Evolutionary conservation across 2,329 filamentous ascomycete genomes (phyloP).

Genomic region (Hypoxylon sp.): DNA sequence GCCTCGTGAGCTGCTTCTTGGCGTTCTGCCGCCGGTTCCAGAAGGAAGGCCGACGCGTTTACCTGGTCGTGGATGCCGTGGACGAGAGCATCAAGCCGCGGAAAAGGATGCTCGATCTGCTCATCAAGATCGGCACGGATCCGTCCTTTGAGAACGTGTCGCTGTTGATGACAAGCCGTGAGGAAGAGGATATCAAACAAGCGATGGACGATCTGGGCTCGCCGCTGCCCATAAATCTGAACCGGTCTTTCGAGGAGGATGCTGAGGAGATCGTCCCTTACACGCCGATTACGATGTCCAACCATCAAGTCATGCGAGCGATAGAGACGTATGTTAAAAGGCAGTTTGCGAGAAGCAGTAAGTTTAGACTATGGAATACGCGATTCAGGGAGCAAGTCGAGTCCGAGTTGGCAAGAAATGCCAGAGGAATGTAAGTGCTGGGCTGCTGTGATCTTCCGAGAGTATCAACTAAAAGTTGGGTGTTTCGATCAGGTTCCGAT

Average conservation of each 20-base stretch:
- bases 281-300: constrained; percentile 40
- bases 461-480: background rate
- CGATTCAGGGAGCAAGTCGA: constrained; percentile 31
- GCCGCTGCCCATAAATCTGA: background rate
- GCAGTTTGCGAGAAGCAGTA: constrained; percentile 16
- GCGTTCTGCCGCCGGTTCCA: constrained; percentile 31
- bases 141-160: constrained; percentile 37
- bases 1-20: constrained; percentile 34
- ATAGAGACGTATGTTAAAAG: constrained; percentile 37
- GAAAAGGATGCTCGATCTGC: constrained; percentile 29
- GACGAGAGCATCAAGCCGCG: constrained; percentile 43
- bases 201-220: constrained; percentile 8
- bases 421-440: constrained; percentile 40
- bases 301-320: constrained; percentile 38
- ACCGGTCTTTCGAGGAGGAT: background rate
- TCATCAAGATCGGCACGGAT: constrained; percentile 38
- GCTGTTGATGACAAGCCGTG: constrained; percentile 43
- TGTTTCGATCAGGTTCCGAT: constrained; percentile 38
- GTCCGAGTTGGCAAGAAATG: constrained; percentile 26
- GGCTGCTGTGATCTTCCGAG: background rate
- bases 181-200: constrained; percentile 41
- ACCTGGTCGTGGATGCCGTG: constrained; percentile 43
- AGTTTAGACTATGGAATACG: constrained; percentile 12
- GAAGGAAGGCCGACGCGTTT: constrained; percentile 24
- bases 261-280: background rate